Evolutionary conservation across 768 basidiomycete genomes (phyloP).

Genomic region (Suillus variegatus): DNA sequence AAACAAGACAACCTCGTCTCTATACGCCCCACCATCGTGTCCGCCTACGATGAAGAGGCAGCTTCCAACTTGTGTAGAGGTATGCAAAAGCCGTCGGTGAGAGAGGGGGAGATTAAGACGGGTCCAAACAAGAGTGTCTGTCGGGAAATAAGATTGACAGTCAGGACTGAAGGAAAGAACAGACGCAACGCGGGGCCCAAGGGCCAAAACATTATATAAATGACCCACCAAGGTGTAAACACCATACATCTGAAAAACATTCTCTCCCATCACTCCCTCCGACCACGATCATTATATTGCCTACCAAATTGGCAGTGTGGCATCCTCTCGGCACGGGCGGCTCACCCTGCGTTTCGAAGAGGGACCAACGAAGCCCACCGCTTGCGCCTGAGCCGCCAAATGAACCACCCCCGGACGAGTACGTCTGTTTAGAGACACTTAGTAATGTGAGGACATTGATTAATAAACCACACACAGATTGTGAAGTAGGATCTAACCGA

Average conservation of each 20-base stretch:
- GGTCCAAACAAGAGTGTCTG: too few species aligned
- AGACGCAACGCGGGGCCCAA: not conserved
- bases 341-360: slow-evolving; percentile 55
- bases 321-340: slow-evolving; percentile 76
- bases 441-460: not conserved
- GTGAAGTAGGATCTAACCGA: slow-evolving; percentile 30
- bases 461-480: slow-evolving; percentile 1
- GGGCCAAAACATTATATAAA: slow-evolving; percentile 33
- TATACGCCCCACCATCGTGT: too few species aligned
- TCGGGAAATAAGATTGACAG: too few species aligned
- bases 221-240: slow-evolving; percentile 71
- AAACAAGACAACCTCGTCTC: too few species aligned
- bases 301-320: slow-evolving; percentile 87
- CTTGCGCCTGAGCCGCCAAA: slow-evolving; percentile 2
- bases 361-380: slow-evolving; percentile 53
- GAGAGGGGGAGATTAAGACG: too few species aligned
- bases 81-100: too few species aligned
- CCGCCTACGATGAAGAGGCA: too few species aligned
- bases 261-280: slow-evolving; percentile 92
- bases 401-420: slow-evolving; percentile 16
- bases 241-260: slow-evolving; percentile 88
- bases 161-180: not conserved
- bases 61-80: too few species aligned
- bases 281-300: slow-evolving; percentile 82
- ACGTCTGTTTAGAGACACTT: not conserved